These are phyloP conservation scores for Lolium multiflorum DNA, from an alignment of 176 grass and related monocot species.

Conservation along the genomic window DNA sequence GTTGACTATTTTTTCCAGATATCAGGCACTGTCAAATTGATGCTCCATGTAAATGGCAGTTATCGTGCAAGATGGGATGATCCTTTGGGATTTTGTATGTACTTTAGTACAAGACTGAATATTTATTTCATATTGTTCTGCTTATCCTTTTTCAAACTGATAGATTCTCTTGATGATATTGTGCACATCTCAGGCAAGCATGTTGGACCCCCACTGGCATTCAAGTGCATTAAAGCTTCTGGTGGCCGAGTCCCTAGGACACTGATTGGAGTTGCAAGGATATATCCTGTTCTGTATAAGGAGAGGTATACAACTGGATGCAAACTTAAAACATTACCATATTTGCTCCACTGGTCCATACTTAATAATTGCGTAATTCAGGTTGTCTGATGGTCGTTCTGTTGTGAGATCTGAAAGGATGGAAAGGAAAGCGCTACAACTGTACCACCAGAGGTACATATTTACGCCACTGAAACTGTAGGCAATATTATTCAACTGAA, in stretches of 20 bases:
- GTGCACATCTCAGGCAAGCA: conserved; percentile 67
- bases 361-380: conserved; percentile 50
- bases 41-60: conserved; percentile 86
- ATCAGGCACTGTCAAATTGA: conserved; percentile 57
- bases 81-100: conserved; percentile 89
- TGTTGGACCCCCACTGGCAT: conserved; percentile 72
- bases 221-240: conserved; percentile 79
- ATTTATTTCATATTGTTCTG: conserved; percentile 15
- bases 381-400: conserved; percentile 70
- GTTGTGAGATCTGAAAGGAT: conserved; percentile 90
- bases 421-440: conserved; percentile 76
- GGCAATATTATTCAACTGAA: conserved; percentile 3
- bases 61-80: conserved; percentile 85
- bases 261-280: conserved; percentile 77
- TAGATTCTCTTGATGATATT: conserved; percentile 25
- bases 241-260: conserved; percentile 84
- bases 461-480: conserved; percentile 22
- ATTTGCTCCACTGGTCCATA: conserved; percentile 14
- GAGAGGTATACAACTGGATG: conserved; percentile 70
- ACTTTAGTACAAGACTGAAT: conserved; percentile 26
- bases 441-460: conserved; percentile 78
- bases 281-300: conserved; percentile 87
- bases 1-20: conserved; percentile 53
- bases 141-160: conserved; percentile 37
- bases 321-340: conserved; percentile 31